Evolutionary conservation across 2,329 filamentous ascomycete genomes (phyloP), one percentile per base, ranked within the genome.

Genomic region (Aotearoamyces nothofagi): DNA sequence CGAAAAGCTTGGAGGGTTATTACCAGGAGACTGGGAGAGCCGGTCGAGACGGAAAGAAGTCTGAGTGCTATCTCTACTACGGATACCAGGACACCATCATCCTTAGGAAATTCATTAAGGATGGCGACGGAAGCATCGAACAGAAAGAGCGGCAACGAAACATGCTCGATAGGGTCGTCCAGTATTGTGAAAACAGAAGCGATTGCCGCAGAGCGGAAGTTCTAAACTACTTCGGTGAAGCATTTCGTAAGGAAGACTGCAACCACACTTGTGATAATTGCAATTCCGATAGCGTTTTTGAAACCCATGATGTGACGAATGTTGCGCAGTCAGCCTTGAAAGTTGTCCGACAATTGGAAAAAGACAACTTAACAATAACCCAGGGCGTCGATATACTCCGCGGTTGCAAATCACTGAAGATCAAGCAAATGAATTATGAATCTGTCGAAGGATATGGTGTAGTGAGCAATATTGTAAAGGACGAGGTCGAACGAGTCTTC

Each of bases 21-120:
- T 98, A 98, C 47, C 90, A 98, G 50, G 90, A 98, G 52, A 98
- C 90, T 24, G 90, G 90, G 2, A 78, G 90, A 43, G 90, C 92
- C 33, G 90, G 90, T 5, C 72, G 90, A 49, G 90, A 98, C 50
- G 87, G 87, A 6, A 73, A 82, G 40, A 67, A 66, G 12, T 94
- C 90, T 5, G 76, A 79, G 33, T 98, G 90, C 56, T 90, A 86
- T 49, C 66, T 98, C 9, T 96, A 78, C 53, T 98, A 90, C 45
- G 71, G 72, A 24, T 92, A 82, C 45, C 66, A 60, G 34, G 90
- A 98, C 49, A 74, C 78, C 29, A 67, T 63, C 27, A 66, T 69
- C 30, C 60, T 93, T 15, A 76, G 74, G 42, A 74, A 71, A 36
- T 78, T 96, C 69, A 93, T 98, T 37, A 62, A 78, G 16, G 69